A percentile compares a stretch with the other conserved stretches of the same genome.
Evolutionary conservation across 2,329 filamentous ascomycete species (phyloP).

Genomic region (Pseudogymnoascus sp.): DNA sequence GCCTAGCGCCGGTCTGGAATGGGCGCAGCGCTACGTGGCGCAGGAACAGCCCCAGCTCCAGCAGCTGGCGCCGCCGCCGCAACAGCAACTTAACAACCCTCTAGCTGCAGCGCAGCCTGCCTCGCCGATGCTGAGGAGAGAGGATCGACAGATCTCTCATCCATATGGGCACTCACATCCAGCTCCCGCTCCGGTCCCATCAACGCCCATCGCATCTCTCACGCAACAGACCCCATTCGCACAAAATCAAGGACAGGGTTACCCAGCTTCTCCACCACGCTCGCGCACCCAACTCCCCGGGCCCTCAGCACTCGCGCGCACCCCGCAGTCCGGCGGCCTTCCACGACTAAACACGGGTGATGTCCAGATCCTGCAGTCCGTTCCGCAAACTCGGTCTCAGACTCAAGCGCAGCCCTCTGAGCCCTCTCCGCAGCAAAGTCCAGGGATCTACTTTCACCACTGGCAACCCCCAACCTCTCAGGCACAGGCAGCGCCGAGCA

Average conservation of each 20-base stretch:
- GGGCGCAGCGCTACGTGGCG: constrained; percentile 59
- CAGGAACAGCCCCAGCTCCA: constrained; percentile 42
- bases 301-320: constrained; percentile 21
- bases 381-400: constrained; percentile 1
- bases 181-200: constrained; percentile 25
- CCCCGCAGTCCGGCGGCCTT: constrained; percentile 28
- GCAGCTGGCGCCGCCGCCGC: constrained; percentile 39
- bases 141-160: constrained; percentile 35
- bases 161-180: constrained; percentile 21
- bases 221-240: constrained; percentile 10
- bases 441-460: constrained; percentile 74
- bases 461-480: constrained; percentile 77
- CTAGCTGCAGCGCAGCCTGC: constrained; percentile 28
- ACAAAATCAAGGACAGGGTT: constrained; percentile 22
- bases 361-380: constrained; percentile 30
- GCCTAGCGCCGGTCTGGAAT: constrained; percentile 56
- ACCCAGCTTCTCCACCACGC: constrained; percentile 29
- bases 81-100: constrained; percentile 24
- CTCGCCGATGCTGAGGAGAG: constrained; percentile 50
- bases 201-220: constrained; percentile 23
- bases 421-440: constrained; percentile 7
- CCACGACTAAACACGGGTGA: constrained; percentile 37
- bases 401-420: constrained; percentile 23
- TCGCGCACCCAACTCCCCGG: constrained; percentile 23
- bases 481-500: constrained; percentile 45